Percentiles rank a stretch among this genome's conserved stretches.
Evolutionary conservation across 805 yeast species (phyloP).

Genomic region (Diddensiella transvaalensis): DNA sequence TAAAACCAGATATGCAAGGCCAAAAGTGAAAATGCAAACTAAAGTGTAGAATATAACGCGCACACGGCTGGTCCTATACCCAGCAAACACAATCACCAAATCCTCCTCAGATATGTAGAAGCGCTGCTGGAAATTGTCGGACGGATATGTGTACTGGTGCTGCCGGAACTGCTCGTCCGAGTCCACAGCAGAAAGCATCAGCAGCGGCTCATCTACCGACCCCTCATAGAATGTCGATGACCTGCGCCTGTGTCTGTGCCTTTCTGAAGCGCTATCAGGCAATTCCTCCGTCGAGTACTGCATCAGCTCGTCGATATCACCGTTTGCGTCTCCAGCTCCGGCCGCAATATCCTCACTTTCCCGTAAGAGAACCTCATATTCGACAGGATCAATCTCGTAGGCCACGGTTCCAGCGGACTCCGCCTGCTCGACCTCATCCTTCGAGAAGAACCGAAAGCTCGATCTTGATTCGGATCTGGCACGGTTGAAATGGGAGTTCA

Average conservation of each 20-base stretch:
- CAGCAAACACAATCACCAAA: slow-evolving; percentile 90
- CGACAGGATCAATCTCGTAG: slow-evolving; percentile 35
- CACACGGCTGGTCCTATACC: slow-evolving; percentile 56
- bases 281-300: slow-evolving; percentile 1
- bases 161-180: slow-evolving; percentile 10
- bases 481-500: slow-evolving; percentile 10
- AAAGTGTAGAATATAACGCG: slow-evolving; percentile 49
- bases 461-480: slow-evolving; percentile 22
- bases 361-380: slow-evolving; percentile 21
- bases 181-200: slow-evolving; percentile 15
- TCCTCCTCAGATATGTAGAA: slow-evolving; percentile 95
- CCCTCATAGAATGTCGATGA: slow-evolving; percentile 21
- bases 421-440: slow-evolving; percentile 79
- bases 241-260: slow-evolving; percentile 10
- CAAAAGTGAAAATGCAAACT: slow-evolving; percentile 58
- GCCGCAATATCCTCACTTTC: slow-evolving; percentile 23
- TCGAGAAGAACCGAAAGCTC: slow-evolving; percentile 75
- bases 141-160: slow-evolving; percentile 6
- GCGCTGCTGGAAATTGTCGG: slow-evolving; percentile 51
- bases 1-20: slow-evolving; percentile 65
- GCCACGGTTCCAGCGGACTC: slow-evolving; percentile 78
- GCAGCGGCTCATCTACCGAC: slow-evolving; percentile 20
- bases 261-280: not conserved
- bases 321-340: not conserved
- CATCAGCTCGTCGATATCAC: not conserved